A percentile compares a stretch with the other conserved stretches of the same genome.
Conservation (phyloP, 2,329 filamentous ascomycete species). For the Leptographium procerum region DNA sequence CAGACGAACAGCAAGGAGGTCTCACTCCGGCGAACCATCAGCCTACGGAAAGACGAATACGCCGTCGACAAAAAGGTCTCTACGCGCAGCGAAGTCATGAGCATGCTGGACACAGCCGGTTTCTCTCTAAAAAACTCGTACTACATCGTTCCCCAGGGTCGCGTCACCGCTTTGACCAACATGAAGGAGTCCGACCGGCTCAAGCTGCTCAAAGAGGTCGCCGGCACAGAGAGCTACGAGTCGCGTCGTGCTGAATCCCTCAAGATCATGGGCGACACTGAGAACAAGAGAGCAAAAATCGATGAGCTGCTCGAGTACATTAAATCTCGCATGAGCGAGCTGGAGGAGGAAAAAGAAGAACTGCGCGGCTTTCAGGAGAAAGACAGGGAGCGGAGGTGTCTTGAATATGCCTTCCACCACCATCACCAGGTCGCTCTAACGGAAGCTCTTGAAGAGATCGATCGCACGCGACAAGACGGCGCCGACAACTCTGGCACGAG, state of each 20-base stretch:
- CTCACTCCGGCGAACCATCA: slow-evolving; percentile 84
- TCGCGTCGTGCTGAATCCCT: slow-evolving; percentile 79
- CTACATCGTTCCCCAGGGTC: slow-evolving; percentile 96
- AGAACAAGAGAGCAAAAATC: slow-evolving; percentile 88
- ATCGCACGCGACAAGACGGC: slow-evolving; percentile 69
- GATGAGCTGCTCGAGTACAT: slow-evolving; percentile 88
- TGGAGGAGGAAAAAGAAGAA: slow-evolving; percentile 97
- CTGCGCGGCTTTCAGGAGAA: slow-evolving; percentile 89
- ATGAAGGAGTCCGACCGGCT: slow-evolving; percentile 95
- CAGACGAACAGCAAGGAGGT: slow-evolving; percentile 87
- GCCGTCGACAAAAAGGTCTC: slow-evolving; percentile 87
- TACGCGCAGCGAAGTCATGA: slow-evolving; percentile 88
- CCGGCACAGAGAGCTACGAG: slow-evolving; percentile 94
- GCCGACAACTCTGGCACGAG: slow-evolving; percentile 77
- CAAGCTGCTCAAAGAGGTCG: slow-evolving; percentile 91
- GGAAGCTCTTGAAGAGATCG: slow-evolving; percentile 68
- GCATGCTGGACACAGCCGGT: slow-evolving; percentile 86
- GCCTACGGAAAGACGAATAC: slow-evolving; percentile 97
- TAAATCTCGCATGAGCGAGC: slow-evolving; percentile 73
- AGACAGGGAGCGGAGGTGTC: slow-evolving; percentile 78
- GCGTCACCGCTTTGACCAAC: slow-evolving; percentile 90
- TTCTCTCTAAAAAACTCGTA: slow-evolving; percentile 97
- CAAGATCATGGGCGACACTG: slow-evolving; percentile 95
- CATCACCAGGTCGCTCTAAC: slow-evolving; percentile 74
- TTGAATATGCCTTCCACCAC: slow-evolving; percentile 91